phyloP scores from a whole-genome alignment of 257 asterid species.

The Penstemon davidsonii region DNA sequence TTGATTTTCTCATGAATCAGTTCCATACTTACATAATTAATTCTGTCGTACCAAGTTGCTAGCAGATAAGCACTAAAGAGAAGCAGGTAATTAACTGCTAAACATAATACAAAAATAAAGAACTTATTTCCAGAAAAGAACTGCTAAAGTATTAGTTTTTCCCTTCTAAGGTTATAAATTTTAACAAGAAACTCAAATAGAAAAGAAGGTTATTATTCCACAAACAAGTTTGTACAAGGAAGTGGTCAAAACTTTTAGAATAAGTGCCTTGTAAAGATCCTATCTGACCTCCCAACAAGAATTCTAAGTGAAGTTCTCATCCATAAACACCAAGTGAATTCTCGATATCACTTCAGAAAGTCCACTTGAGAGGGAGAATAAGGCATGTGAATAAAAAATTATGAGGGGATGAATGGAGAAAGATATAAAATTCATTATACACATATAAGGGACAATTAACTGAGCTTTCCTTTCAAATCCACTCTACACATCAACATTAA shows the following conservation, averaged over 20 bases:
- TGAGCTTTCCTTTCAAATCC: not conserved
- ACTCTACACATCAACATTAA: not conserved
- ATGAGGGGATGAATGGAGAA: slow-evolving; percentile 4
- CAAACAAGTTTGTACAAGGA: not conserved
- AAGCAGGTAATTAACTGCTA: not conserved
- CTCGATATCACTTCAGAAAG: slow-evolving; percentile 11
- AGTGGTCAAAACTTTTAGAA: not conserved
- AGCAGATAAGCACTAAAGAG: slow-evolving; percentile 4
- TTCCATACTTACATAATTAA: not conserved
- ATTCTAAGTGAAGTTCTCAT: slow-evolving; percentile 4
- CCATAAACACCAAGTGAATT: not conserved
- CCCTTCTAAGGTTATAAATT: not conserved
- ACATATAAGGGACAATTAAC: not conserved
- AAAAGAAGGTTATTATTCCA: not conserved
- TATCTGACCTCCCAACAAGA: not conserved
- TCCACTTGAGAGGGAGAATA: not conserved
- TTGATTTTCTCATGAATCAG: too few relatives aligned
- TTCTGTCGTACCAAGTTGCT: not conserved
- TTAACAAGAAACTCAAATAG: not conserved
- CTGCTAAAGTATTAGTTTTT: not conserved
- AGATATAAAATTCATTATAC: not conserved
- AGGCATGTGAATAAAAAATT: not conserved
- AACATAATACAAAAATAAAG: slow-evolving; percentile 6
- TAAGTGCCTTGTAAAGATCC: not conserved
- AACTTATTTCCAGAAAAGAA: not conserved